These are phyloP conservation scores for Gossypium turneri DNA, from an alignment of 345 rosid species.

Conservation along the genomic window DNA sequence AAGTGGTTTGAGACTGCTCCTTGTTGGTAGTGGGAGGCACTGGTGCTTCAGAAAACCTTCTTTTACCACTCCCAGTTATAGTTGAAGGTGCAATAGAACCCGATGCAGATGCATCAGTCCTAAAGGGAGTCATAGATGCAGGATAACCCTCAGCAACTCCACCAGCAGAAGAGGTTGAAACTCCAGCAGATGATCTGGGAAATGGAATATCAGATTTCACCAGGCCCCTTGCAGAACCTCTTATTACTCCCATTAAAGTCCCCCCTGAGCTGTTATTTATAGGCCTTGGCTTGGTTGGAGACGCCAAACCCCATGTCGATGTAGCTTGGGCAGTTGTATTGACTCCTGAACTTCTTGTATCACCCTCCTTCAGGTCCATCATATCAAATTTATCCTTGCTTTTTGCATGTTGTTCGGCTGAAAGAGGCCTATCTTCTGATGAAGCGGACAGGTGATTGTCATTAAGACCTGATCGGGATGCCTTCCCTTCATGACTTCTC, in stretches of 20 bases:
- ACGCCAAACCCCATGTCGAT: conserved; percentile 32
- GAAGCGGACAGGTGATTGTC: conserved; percentile 42
- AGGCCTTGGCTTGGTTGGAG: conserved; percentile 48
- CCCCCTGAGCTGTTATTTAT: conserved; percentile 62
- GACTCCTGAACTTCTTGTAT: conserved; percentile 31
- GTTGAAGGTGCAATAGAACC: conserved; percentile 54
- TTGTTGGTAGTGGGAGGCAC: conserved; percentile 43
- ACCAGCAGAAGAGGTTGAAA: conserved; percentile 23
- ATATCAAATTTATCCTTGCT: conserved; percentile 51
- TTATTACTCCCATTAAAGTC: conserved; percentile 80
- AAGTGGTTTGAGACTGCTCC: conserved; percentile 62
- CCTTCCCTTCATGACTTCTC: conserved; percentile 82
- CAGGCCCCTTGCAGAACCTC: conserved; percentile 64
- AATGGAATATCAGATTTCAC: conserved; percentile 37
- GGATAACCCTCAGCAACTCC: conserved; percentile 33
- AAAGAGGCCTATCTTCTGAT: conserved; percentile 47
- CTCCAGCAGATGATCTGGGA: conserved; percentile 32
- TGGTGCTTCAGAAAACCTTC: conserved; percentile 93
- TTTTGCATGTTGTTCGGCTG: conserved; percentile 40
- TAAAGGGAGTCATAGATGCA: conserved; percentile 45
- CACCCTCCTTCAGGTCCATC: conserved; percentile 34
- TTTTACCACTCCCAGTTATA: conserved; percentile 67
- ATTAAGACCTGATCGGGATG: conserved; percentile 55
- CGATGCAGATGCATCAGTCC: conserved; percentile 71
- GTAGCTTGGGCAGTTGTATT: conserved; percentile 24